A percentile compares a stretch with the other conserved stretches of the same genome.
Evolutionary conservation across 2,329 filamentous ascomycete genomes (phyloP).

Genomic region (Westerdykella ornata): DNA sequence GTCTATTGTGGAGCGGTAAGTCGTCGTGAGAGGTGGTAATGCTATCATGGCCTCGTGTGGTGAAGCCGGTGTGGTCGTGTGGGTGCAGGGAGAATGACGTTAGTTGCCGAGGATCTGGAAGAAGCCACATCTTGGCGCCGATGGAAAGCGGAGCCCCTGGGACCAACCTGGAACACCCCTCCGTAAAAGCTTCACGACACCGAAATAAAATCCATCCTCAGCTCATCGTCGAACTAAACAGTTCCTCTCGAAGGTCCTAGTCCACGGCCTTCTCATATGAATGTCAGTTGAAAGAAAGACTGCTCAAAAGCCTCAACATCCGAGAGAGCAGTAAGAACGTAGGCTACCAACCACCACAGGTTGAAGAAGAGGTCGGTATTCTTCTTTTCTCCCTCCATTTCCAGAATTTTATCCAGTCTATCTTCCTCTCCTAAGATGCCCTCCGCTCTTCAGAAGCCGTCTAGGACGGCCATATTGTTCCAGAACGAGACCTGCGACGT

Average conservation of each 20-base stretch:
- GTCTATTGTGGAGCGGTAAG: background rate
- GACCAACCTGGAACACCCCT: background rate
- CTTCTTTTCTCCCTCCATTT: background rate
- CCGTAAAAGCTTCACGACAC: background rate
- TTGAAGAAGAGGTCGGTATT: background rate
- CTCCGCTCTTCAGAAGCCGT: background rate
- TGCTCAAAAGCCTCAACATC: no score
- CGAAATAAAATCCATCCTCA: no score
- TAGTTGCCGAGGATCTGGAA: slow-evolving; percentile 1
- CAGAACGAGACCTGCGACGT: slow-evolving; percentile 46
- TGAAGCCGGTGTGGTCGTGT: slow-evolving; percentile 9
- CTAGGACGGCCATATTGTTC: slow-evolving; percentile 44
- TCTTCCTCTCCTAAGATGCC: background rate
- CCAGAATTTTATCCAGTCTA: background rate
- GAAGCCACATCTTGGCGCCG: background rate
- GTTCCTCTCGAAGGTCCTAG: no score
- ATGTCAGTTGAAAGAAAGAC: no score
- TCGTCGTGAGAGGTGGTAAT: background rate
- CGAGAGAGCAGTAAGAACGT: background rate
- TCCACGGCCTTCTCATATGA: no score
- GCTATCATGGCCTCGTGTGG: slow-evolving; percentile 4
- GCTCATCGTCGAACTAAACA: no score
- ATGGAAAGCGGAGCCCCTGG: background rate
- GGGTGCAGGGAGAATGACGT: slow-evolving; percentile 2
- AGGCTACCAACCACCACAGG: background rate